phyloP scores from a whole-genome alignment of 2,329 filamentous ascomycete species.

The Pseudogymnoascus sp. region DNA sequence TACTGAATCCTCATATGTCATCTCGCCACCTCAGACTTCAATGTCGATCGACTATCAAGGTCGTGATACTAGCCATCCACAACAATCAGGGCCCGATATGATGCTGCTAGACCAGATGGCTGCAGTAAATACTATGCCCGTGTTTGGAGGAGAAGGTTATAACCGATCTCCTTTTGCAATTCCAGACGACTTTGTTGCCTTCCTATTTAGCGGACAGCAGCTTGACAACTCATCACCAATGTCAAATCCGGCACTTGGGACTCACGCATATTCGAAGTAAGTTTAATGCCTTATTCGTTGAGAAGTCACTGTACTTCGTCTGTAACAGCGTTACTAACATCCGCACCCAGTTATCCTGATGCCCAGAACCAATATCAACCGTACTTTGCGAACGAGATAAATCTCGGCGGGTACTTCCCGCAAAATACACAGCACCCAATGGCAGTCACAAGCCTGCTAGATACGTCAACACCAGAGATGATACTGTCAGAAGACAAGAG shows the following conservation, averaged over 20 bases:
- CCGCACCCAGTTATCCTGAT: conserved; percentile 41
- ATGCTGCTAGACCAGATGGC: conserved; percentile 55
- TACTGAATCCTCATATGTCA: conserved; percentile 22
- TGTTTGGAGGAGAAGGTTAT: conserved; percentile 73
- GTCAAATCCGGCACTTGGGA: conserved; percentile 42
- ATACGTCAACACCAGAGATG: conserved; percentile 70
- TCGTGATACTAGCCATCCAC: conserved; percentile 27
- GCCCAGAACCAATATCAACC: conserved; percentile 43
- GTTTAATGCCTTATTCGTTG: conserved; percentile 20
- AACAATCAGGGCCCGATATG: conserved; percentile 39
- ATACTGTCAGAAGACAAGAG: conserved; percentile 82
- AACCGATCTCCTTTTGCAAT: conserved; percentile 82
- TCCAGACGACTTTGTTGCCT: conserved; percentile 80
- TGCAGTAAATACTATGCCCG: conserved; percentile 63
- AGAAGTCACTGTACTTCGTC: conserved; percentile 9
- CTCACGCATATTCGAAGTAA: conserved; percentile 43
- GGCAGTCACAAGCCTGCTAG: conserved; percentile 79
- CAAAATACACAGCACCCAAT: conserved; percentile 65
- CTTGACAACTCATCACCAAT: conserved; percentile 45
- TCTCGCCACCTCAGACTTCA: conserved; percentile 14
- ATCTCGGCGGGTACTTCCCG: conserved; percentile 50
- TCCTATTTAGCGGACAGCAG: conserved; percentile 66
- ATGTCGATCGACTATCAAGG: conserved; percentile 25
- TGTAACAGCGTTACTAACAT: conserved; percentile 5
- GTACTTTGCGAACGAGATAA: conserved; percentile 40